Conservation (phyloP, 345 rosid genomes). For the Acer campestre region DNA sequence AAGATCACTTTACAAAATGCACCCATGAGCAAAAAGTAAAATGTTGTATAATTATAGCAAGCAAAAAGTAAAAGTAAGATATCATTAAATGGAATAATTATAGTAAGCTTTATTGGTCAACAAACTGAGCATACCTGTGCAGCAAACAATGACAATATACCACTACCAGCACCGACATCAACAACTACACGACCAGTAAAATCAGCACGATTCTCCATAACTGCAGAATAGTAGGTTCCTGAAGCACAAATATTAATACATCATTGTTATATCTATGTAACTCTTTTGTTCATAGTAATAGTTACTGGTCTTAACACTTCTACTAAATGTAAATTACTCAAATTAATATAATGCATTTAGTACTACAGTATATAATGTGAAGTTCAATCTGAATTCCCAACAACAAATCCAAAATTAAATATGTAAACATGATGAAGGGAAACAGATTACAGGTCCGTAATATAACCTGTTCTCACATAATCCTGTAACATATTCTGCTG, state of each 20-base stretch:
- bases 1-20: constrained; percentile 12
- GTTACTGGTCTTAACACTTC: background rate
- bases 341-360: background rate
- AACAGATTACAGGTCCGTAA: constrained; percentile 13
- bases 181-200: constrained; percentile 89
- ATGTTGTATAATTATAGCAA: constrained; percentile 7
- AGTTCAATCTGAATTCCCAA: constrained; percentile 6
- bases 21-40: background rate
- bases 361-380: background rate
- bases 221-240: constrained; percentile 99
- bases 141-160: constrained; percentile 95
- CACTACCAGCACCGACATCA: constrained; percentile 99
- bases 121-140: constrained; percentile 69
- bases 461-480: constrained; percentile 96
- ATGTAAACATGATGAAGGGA: background rate
- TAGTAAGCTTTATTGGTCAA: background rate
- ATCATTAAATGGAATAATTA: constrained; percentile 1
- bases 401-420: constrained; percentile 10
- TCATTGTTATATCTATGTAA: background rate
- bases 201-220: constrained; percentile 91
- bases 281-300: background rate
- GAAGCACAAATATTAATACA: constrained; percentile 28
- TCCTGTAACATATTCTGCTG: constrained; percentile 99
- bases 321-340: background rate
- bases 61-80: background rate